These are phyloP conservation scores for Piloderma croceum DNA, from an alignment of 768 basidiomycete genomes.

Conservation along the genomic window DNA sequence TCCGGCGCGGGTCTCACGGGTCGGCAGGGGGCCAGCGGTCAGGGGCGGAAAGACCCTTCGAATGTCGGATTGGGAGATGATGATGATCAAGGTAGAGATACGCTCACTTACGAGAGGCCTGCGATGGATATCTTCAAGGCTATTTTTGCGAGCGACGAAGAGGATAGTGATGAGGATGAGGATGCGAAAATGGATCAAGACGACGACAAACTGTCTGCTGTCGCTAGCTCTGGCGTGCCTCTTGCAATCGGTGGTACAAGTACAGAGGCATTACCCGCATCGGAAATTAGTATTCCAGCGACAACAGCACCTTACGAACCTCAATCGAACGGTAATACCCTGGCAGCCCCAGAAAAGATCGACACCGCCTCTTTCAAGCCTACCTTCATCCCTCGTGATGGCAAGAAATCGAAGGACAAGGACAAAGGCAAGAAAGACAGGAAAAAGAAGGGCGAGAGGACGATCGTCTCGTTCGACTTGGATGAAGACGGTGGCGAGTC, in stretches of 20 bases:
- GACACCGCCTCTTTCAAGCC: constrained; percentile 82
- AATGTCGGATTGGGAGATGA: constrained; percentile 93
- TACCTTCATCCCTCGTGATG: constrained; percentile 69
- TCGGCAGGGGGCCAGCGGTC: constrained; percentile 3
- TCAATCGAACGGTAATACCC: not conserved
- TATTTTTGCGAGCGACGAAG: constrained; percentile 94
- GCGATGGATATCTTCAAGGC: constrained; percentile 94
- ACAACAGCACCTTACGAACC: not conserved
- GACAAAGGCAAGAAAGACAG: constrained; percentile 37
- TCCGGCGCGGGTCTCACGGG: constrained; percentile 1
- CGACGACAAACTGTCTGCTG: constrained; percentile 7
- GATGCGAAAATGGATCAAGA: constrained; percentile 27
- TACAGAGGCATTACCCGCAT: not conserved
- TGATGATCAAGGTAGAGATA: constrained; percentile 82
- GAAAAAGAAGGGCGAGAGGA: constrained; percentile 39
- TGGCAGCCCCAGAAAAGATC: constrained; percentile 20
- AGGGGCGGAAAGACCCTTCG: constrained; percentile 52
- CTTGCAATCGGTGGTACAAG: not conserved
- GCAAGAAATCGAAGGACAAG: constrained; percentile 35
- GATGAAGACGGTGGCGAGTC: constrained; percentile 55
- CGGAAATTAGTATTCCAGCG: not conserved
- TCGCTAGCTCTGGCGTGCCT: not conserved
- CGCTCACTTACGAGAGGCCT: constrained; percentile 82
- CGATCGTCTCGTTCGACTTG: constrained; percentile 72
- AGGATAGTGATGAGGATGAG: constrained; percentile 73